A percentile compares a stretch with the other conserved stretches of the same genome.
Evolutionary conservation across 2,329 filamentous ascomycete genomes (phyloP).

Genomic region (Gnomoniopsis smithogilvyi): DNA sequence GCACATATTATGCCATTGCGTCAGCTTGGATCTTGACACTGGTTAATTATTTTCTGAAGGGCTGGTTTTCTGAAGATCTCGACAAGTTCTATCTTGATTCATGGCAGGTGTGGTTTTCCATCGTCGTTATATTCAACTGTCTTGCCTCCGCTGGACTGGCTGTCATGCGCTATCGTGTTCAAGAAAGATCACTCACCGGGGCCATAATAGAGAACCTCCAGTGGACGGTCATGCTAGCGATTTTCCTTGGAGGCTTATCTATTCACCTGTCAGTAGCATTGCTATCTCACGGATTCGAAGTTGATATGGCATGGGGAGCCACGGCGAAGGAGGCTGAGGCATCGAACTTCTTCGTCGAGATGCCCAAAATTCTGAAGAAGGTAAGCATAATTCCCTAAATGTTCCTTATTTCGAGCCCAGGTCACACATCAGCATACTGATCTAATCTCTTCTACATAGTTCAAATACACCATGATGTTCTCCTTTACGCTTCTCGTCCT

Average conservation of each 20-base stretch:
- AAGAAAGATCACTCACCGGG: conserved; percentile 57
- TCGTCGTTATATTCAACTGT: conserved; percentile 74
- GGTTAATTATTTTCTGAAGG: conserved; percentile 72
- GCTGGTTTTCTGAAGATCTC: conserved; percentile 73
- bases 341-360: conserved; percentile 81
- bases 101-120: conserved; percentile 78
- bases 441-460: conserved; percentile 35
- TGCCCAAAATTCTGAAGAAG: conserved; percentile 64
- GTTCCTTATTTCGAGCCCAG: not conserved
- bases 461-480: conserved; percentile 70
- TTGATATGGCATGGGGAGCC: conserved; percentile 83
- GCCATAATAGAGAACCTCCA: conserved; percentile 64
- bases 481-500: conserved; percentile 52
- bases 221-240: conserved; percentile 70
- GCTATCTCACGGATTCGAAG: conserved; percentile 77
- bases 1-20: conserved; percentile 76
- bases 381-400: not conserved
- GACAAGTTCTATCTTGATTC: conserved; percentile 79
- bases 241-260: conserved; percentile 79
- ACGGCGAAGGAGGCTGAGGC: conserved; percentile 80
- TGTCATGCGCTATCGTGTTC: conserved; percentile 68
- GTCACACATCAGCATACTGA: too few relatives aligned
- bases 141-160: conserved; percentile 71
- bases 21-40: conserved; percentile 72
- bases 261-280: conserved; percentile 80